Percentiles rank a stretch among this genome's conserved stretches.
These are phyloP conservation scores for Fusarium anguioides DNA, from an alignment of 2,329 filamentous ascomycete genomes.

Conservation along the genomic window DNA sequence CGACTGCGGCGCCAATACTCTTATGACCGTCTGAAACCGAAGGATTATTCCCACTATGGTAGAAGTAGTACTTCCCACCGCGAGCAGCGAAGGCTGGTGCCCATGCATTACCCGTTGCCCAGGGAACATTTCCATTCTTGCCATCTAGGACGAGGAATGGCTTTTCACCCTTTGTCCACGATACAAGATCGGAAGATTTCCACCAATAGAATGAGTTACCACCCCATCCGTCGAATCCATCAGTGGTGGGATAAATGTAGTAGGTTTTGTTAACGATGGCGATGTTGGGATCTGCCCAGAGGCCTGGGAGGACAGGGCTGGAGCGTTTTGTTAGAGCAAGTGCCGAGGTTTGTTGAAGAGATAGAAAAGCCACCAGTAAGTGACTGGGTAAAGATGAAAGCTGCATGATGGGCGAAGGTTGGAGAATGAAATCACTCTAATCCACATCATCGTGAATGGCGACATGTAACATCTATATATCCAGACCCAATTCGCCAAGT, in stretches of 20 bases:
- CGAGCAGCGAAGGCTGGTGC: conserved; percentile 71
- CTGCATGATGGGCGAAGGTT: background rate
- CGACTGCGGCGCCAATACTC: conserved; percentile 70
- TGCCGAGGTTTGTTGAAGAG: background rate
- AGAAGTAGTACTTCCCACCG: conserved; percentile 72
- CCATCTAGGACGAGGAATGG: conserved; percentile 60
- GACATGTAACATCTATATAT: conserved; percentile 1
- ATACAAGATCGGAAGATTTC: conserved; percentile 57
- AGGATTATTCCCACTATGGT: conserved; percentile 66
- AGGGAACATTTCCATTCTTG: conserved; percentile 65
- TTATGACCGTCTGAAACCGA: conserved; percentile 61
- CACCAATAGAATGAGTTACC: conserved; percentile 61
- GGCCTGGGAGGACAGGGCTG: conserved; percentile 53
- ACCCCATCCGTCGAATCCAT: conserved; percentile 58
- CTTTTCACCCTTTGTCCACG: conserved; percentile 54
- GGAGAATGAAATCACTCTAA: accelerated
- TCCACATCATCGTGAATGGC: accelerated
- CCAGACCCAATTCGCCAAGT: too few species aligned
- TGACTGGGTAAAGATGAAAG: background rate
- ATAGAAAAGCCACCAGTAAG: background rate
- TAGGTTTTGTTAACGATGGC: conserved; percentile 56
- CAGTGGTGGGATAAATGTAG: conserved; percentile 61
- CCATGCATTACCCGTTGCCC: conserved; percentile 75
- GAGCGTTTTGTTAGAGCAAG: conserved; percentile 24
- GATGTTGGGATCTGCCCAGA: conserved; percentile 61